Conservation (phyloP, 768 basidiomycete species). For the Nidula microcarpa region DNA sequence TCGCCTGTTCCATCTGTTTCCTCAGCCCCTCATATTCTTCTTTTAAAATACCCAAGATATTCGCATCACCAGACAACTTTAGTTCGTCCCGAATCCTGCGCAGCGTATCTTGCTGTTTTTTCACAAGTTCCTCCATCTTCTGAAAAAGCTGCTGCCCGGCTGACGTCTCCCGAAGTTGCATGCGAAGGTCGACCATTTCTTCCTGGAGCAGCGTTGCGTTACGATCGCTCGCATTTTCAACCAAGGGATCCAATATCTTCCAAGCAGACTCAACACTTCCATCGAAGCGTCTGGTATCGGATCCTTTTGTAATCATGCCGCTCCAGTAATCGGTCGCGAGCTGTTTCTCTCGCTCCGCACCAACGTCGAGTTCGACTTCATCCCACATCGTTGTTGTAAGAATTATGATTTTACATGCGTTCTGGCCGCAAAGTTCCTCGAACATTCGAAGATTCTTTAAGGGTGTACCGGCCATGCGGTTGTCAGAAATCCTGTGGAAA, state of each 20-base stretch:
- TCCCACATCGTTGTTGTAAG: slow-evolving; percentile 14
- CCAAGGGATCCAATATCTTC: slow-evolving; percentile 7
- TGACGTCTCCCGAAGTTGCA: background rate
- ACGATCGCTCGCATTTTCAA: background rate
- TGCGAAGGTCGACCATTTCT: background rate
- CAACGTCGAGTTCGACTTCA: slow-evolving; percentile 1
- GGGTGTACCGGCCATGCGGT: slow-evolving; percentile 7
- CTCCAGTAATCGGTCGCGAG: slow-evolving; percentile 5
- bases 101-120: background rate
- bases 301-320: slow-evolving; percentile 6
- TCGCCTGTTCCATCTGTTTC: background rate
- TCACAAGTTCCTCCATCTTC: background rate
- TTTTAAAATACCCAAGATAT: background rate
- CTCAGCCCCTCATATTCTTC: background rate
- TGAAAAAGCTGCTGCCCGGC: background rate
- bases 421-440: slow-evolving; percentile 8
- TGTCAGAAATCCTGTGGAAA: slow-evolving; percentile 11
- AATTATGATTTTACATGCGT: slow-evolving; percentile 7
- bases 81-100: background rate
- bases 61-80: background rate
- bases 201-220: background rate
- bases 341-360: slow-evolving; percentile 4
- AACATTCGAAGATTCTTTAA: slow-evolving; percentile 9
- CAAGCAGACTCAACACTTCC: slow-evolving; percentile 4
- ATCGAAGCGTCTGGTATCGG: slow-evolving; percentile 8